Evolutionary conservation across 2,329 filamentous ascomycete genomes (phyloP).

Genomic region (Talaromyces pinophilus): DNA sequence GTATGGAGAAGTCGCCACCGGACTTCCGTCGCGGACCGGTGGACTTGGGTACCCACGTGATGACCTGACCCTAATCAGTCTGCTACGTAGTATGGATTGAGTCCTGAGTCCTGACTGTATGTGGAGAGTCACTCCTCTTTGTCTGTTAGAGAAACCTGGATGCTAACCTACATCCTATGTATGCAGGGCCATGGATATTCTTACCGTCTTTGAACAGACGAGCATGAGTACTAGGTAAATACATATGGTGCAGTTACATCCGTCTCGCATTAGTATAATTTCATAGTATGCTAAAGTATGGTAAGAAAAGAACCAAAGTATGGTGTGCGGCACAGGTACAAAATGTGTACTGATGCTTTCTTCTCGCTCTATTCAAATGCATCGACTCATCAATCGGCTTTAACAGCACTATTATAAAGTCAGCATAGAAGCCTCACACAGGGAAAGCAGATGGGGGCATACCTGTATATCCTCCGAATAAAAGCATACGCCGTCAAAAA

Average conservation of each 20-base stretch:
- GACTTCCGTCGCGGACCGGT: slow-evolving; percentile 1
- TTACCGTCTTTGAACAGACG: not conserved
- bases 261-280: slow-evolving; percentile 7
- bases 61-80: not conserved
- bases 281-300: not conserved
- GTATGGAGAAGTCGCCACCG: not conserved
- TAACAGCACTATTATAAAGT: slow-evolving; percentile 19
- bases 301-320: not conserved
- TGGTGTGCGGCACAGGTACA: not conserved
- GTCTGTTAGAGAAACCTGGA: not conserved
- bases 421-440: not conserved
- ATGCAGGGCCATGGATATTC: not conserved
- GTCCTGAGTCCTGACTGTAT: too few species aligned
- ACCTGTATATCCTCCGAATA: slow-evolving; percentile 80
- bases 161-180: not conserved
- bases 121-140: not conserved
- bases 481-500: slow-evolving; percentile 84
- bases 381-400: slow-evolving; percentile 20
- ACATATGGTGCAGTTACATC: not conserved
- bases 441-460: slow-evolving; percentile 36
- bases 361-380: not conserved
- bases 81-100: not conserved
- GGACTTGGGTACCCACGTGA: not conserved
- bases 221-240: not conserved
- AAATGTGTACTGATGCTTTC: not conserved